Evolutionary conservation across 129 eudicot genomes (phyloP).

Genomic region (Cynara cardunculus): DNA sequence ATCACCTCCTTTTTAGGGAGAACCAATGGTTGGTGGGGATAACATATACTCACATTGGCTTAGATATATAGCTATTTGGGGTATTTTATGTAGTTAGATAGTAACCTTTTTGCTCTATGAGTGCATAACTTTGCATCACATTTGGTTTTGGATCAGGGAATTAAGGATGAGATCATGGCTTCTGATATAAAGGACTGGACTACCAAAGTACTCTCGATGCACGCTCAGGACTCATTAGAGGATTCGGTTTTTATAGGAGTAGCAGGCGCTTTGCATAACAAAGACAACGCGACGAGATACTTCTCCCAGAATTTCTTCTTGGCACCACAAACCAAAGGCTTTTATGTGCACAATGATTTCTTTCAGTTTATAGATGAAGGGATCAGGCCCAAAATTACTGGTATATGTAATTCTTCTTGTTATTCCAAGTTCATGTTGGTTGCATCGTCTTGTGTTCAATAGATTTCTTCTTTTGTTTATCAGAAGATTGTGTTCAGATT

Average conservation of each 20-base stretch:
- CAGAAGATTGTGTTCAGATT: not conserved
- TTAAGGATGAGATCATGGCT: constrained; percentile 5
- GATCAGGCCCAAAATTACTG: not conserved
- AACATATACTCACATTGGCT: too few species aligned
- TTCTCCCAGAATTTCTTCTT: constrained; percentile 28
- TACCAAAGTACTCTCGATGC: not conserved
- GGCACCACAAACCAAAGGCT: constrained; percentile 30
- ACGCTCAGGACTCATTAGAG: constrained; percentile 15
- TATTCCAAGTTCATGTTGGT: not conserved
- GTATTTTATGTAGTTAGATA: not conserved
- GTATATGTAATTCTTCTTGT: constrained; percentile 1
- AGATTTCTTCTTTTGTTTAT: not conserved
- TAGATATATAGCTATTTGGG: not conserved
- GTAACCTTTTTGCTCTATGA: not conserved
- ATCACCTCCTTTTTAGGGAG: too few species aligned
- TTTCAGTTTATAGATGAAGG: not conserved
- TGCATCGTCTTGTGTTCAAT: not conserved
- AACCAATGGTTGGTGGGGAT: too few species aligned
- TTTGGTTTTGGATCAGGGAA: constrained; percentile 24
- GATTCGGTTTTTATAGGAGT: constrained; percentile 16
- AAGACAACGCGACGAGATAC: not conserved
- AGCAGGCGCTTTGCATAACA: constrained; percentile 8
- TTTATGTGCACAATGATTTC: constrained; percentile 27
- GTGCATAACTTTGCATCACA: not conserved
- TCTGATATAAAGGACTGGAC: not conserved